Evolutionary conservation across 352 stramenopile genomes (phyloP).

Genomic region (Phytophthora tentaculata): DNA sequence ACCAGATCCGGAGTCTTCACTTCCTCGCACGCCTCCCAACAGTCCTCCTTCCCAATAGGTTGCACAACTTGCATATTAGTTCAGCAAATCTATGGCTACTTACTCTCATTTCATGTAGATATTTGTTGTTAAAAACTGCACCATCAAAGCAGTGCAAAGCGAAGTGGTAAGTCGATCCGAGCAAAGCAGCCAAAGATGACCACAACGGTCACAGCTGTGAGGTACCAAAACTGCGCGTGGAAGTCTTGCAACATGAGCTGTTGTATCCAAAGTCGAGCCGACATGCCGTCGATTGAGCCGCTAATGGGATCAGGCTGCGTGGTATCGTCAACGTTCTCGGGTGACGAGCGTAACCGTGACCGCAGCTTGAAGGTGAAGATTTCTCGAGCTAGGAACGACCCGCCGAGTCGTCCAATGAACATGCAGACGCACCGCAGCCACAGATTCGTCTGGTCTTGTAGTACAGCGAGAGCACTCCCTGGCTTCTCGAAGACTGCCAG

Average conservation of each 20-base stretch:
- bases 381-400: slow-evolving; percentile 77
- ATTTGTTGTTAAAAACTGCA: slow-evolving; percentile 5
- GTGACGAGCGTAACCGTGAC: slow-evolving; percentile 49
- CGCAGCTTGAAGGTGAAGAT: slow-evolving; percentile 89
- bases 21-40: slow-evolving; percentile 7
- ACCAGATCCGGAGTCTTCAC: slow-evolving; percentile 13
- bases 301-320: slow-evolving; percentile 32
- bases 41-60: slow-evolving; percentile 22
- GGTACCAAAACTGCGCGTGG: slow-evolving; percentile 86
- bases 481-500: slow-evolving; percentile 81
- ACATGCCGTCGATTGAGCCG: slow-evolving; percentile 65
- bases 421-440: slow-evolving; percentile 89
- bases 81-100: slow-evolving; percentile 26
- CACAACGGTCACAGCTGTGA: slow-evolving; percentile 84
- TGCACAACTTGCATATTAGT: slow-evolving; percentile 35
- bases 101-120: slow-evolving; percentile 16
- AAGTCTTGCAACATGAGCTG: slow-evolving; percentile 89
- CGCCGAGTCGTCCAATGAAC: slow-evolving; percentile 78
- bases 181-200: slow-evolving; percentile 89
- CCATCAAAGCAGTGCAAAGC: slow-evolving; percentile 71
- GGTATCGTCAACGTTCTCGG: slow-evolving; percentile 30
- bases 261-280: slow-evolving; percentile 81
- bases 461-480: slow-evolving; percentile 58
- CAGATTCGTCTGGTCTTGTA: slow-evolving; percentile 77
- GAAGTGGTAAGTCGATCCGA: slow-evolving; percentile 67